phyloP scores from a whole-genome alignment of 495 filamentous ascomycete genomes.

The Penicillium riverlandense region DNA sequence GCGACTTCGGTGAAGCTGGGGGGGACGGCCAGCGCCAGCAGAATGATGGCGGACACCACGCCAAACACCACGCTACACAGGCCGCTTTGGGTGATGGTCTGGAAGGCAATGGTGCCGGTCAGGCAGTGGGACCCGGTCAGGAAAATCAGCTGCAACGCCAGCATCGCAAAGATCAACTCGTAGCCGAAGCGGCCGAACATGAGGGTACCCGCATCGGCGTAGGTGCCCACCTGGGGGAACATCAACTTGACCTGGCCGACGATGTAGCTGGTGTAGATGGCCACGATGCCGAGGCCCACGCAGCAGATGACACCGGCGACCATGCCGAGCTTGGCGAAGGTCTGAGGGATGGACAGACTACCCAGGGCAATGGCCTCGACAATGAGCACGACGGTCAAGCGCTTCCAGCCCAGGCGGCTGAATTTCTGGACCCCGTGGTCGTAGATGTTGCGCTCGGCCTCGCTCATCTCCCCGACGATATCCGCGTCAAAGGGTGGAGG shows the following conservation, averaged over 20 bases:
- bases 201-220: constrained; percentile 60
- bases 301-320: constrained; percentile 46
- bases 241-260: constrained; percentile 63
- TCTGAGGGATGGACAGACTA: constrained; percentile 50
- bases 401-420: constrained; percentile 31
- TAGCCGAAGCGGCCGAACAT: constrained; percentile 49
- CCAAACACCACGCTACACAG: constrained; percentile 59
- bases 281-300: constrained; percentile 51
- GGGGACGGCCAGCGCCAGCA: constrained; percentile 55
- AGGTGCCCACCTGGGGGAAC: constrained; percentile 57
- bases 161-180: constrained; percentile 54
- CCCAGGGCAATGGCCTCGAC: constrained; percentile 61
- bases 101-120: constrained; percentile 63
- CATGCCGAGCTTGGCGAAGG: constrained; percentile 58
- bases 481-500: constrained; percentile 21
- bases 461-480: constrained; percentile 26
- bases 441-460: constrained; percentile 20
- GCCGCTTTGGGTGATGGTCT: constrained; percentile 50
- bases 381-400: constrained; percentile 42
- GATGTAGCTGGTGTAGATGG: constrained; percentile 67
- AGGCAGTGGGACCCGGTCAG: constrained; percentile 65
- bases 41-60: constrained; percentile 53
- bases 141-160: constrained; percentile 57
- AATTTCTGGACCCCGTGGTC: constrained; percentile 23
- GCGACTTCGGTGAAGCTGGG: constrained; percentile 48